Conservation (phyloP, 2,329 filamentous ascomycete species). For the Alternaria solani region DNA sequence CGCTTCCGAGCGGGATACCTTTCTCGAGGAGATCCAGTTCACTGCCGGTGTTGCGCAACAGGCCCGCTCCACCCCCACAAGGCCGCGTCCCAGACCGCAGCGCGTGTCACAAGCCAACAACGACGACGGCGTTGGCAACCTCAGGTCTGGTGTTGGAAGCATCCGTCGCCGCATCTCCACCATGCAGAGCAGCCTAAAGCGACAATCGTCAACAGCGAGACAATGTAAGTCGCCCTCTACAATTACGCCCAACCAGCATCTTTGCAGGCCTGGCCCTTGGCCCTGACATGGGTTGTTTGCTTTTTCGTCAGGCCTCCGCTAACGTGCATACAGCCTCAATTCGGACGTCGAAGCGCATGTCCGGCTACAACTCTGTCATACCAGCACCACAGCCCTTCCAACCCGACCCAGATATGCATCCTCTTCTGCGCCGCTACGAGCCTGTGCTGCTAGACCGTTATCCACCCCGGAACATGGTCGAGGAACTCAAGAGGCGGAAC, state of each 20-base stretch:
- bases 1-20: conserved; percentile 91
- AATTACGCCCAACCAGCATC: neutral
- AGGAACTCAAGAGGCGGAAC: conserved; percentile 81
- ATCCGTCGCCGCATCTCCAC: conserved; percentile 93
- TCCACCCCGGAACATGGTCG: conserved; percentile 80
- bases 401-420: conserved; percentile 91
- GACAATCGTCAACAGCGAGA: conserved; percentile 78
- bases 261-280: neutral
- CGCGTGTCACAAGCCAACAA: conserved; percentile 66
- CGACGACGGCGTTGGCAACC: conserved; percentile 63
- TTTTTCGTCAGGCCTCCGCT: conserved; percentile 33
- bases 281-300: conserved; percentile 26
- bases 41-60: conserved; percentile 73
- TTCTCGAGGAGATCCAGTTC: conserved; percentile 90
- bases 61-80: conserved; percentile 62
- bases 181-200: conserved; percentile 88
- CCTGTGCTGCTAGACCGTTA: conserved; percentile 96
- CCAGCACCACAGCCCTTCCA: conserved; percentile 91
- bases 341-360: conserved; percentile 85
- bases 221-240: conserved; percentile 66
- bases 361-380: conserved; percentile 98
- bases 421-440: conserved; percentile 90
- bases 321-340: conserved; percentile 62
- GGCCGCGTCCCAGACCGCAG: conserved; percentile 79
- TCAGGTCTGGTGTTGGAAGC: conserved; percentile 76